Evolutionary conservation across 495 filamentous ascomycete genomes (phyloP).

Genomic region (Aspergillus nanangensis): DNA sequence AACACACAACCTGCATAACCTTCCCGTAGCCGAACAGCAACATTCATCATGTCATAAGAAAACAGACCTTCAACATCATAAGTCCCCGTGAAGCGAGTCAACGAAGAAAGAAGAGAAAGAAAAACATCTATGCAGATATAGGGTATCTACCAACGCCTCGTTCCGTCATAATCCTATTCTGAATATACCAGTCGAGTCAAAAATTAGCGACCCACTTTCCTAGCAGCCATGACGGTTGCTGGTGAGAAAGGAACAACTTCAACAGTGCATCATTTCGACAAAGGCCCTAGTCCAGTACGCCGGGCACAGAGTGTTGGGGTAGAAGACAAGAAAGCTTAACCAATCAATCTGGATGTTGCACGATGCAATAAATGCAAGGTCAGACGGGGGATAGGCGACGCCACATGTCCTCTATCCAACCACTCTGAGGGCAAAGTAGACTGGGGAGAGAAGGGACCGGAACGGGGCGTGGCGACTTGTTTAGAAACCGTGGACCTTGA

Average conservation of each 20-base stretch:
- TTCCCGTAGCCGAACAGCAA: no score
- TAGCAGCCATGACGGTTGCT: conserved; percentile 15
- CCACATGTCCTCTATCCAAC: conserved; percentile 33
- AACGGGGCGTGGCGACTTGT: conserved; percentile 37
- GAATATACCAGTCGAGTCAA: conserved; percentile 27
- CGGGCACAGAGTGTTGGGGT: conserved; percentile 26
- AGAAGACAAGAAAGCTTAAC: conserved; percentile 8
- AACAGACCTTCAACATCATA: no score
- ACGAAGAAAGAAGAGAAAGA: conserved; percentile 27
- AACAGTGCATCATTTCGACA: conserved; percentile 28
- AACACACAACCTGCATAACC: no score
- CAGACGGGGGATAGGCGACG: conserved; percentile 21
- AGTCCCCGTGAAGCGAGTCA: no score
- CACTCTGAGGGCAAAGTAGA: conserved; percentile 36
- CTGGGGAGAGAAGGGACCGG: conserved; percentile 39
- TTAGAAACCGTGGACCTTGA: conserved; percentile 75
- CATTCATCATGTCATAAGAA: no score
- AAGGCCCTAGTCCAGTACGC: conserved; percentile 33
- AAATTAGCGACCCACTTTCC: conserved; percentile 21
- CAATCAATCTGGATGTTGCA: conserved; percentile 16
- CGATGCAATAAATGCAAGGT: conserved; percentile 10
- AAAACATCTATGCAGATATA: conserved; percentile 37
- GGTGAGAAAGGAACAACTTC: conserved; percentile 17
- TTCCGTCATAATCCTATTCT: conserved; percentile 43
- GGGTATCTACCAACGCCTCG: conserved; percentile 51